Base-by-base conservation (phyloP, 2,329 filamentous ascomycete genomes). In the Fusarium sp. region DNA sequence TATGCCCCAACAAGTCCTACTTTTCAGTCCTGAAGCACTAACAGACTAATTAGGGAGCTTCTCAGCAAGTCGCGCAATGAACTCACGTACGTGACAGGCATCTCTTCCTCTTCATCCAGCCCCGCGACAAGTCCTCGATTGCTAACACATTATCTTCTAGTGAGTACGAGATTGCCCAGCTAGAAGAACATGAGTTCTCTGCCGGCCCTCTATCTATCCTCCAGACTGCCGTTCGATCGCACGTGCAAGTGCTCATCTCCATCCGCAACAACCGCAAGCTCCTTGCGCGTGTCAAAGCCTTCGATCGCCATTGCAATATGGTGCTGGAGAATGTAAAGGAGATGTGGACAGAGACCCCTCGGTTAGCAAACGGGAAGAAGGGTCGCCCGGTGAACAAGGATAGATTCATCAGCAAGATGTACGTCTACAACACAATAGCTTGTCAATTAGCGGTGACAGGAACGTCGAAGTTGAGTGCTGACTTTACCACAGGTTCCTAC, bases 261-360 rank as follows among this genome's bases (percentile, higher is more conserved):
- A 95, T 95, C 85, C 95, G 96, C 75, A 98, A 97, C 90, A 98
- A 98, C 87, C 93, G 95, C 84, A 99, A 99, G 88, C 89, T 99
- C 53, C 91, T 99, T 61, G 96, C 95, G 57, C 93, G 96, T 73
- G 95, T 99, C 80, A 99, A 99, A 88, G 96, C 96, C 12, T 99
- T 99, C 82, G 96, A 99, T 85, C 90, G 96, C 69, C 96, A 99
- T 85, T 98, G 95, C 90, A 99, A 99, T 86, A 98, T 99, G 96
- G 93, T 97, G 7, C 87, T 98, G 53, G 95, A 97, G 87, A 97
- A 97, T 77, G 95, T 97, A 48, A 85, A 85, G 88, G 96, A 99
- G 86, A 98, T 99, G 95, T 99, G 96, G 96, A 98, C 95, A 15
- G 96, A 99, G 86, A 96, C 93, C 62, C 95, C 95, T 54, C 87